A percentile compares a stretch with the other conserved stretches of the same genome.
Evolutionary conservation across 1,139 yeast species (phyloP).

Genomic region (Candida sp.): DNA sequence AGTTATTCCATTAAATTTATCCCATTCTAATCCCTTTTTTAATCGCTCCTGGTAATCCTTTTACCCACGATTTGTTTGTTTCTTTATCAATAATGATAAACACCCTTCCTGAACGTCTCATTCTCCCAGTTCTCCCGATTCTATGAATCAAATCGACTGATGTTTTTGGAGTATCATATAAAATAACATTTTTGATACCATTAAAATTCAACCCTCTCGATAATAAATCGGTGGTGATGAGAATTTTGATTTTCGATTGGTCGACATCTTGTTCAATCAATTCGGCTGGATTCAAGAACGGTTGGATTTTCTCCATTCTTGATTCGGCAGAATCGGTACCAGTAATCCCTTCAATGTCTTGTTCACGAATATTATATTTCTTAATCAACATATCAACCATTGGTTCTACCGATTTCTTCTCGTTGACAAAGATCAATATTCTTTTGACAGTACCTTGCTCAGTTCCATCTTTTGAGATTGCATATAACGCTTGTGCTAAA

Average conservation of each 20-base stretch:
- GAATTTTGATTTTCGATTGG: slow-evolving; percentile 46
- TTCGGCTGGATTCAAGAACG: slow-evolving; percentile 61
- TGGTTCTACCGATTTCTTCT: slow-evolving; percentile 58
- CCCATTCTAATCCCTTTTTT: slow-evolving; percentile 48
- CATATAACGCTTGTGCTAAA: slow-evolving; percentile 82
- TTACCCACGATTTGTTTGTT: slow-evolving; percentile 74
- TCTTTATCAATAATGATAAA: slow-evolving; percentile 67
- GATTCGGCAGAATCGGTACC: slow-evolving; percentile 62
- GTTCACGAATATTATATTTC: slow-evolving; percentile 51
- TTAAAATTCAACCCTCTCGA: slow-evolving; percentile 90
- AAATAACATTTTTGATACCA: slow-evolving; percentile 75
- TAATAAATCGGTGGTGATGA: slow-evolving; percentile 86
- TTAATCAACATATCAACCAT: slow-evolving; percentile 51
- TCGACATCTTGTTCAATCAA: slow-evolving; percentile 26
- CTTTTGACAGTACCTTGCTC: slow-evolving; percentile 77
- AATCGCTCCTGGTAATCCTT: slow-evolving; percentile 73
- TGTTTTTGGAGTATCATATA: slow-evolving; percentile 82
- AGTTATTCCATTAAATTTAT: slow-evolving; percentile 8
- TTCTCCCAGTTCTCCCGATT: slow-evolving; percentile 92
- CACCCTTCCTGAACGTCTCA: slow-evolving; percentile 87
- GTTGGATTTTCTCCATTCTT: slow-evolving; percentile 51
- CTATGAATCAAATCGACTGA: slow-evolving; percentile 88
- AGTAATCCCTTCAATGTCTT: slow-evolving; percentile 54
- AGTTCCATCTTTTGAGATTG: slow-evolving; percentile 80
- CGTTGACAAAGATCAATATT: slow-evolving; percentile 84